Base-by-base conservation (phyloP, 352 stramenopile genomes). In the Phytophthora cactorum region DNA sequence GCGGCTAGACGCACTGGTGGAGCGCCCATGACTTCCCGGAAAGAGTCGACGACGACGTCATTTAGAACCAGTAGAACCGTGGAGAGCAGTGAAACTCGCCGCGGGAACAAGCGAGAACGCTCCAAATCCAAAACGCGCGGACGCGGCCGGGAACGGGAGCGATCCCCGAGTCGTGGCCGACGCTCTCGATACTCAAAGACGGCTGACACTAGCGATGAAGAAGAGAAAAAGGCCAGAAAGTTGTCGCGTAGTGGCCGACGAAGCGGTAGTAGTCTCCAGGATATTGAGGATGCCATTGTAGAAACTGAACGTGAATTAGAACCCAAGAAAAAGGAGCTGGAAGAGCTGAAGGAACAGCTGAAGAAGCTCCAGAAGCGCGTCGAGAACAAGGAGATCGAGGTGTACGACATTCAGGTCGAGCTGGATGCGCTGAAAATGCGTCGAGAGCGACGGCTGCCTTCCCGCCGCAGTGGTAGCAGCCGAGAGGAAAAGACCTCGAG, bases 401-500 rank as follows among this genome's bases (percentile, higher is more conserved):
- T 94, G 15, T 78, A 81, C 69, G 82, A 93, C 39, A 65, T 92
- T 46, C 66, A 91, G 61, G 76, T 92, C 6, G 72, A 83, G 32
- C 49, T 94, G 17, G 81, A 94, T 25, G 72, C 70, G 12, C 66
- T 94, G 38, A 55, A 75, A 22, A 90, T 89, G 57, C 86, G 86
- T 12, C 75, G 83, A 31, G 68, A 78, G 45, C 66, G 65, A 1
- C 72, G 72, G 25, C 38, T 80, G 1, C 61, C 64, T 3, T 72
- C 64, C 11, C 56, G 67, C 17, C 44, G 36, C 4, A 69, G 39
- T 45, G 51, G n/a, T 12, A 66, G 63, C 27, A 67, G 44, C 22
- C 55, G 53, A 25, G 54, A 63, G 22, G 38, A 51, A 11, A 59
- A 60, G 29, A 36, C 44, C 9, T 67, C 52, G 17, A 52, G 60